phyloP scores from a whole-genome alignment of 106 monocot species.

The Xerophyta viscosa region DNA sequence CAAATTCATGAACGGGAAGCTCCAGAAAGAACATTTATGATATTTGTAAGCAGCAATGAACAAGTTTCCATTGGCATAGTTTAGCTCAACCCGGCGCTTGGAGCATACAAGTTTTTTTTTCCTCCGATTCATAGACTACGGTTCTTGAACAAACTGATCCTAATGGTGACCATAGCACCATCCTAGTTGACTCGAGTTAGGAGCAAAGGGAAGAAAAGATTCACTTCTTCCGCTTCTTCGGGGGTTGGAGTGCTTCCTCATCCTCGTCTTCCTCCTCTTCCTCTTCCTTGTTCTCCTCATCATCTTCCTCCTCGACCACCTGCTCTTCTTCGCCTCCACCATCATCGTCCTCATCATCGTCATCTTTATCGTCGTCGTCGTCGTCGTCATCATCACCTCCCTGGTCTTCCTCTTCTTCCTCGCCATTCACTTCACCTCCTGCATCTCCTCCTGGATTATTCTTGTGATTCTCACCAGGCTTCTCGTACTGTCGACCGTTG shows the following conservation, averaged over 20 bases:
- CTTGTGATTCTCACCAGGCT: constrained; percentile 17
- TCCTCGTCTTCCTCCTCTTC: constrained; percentile 16
- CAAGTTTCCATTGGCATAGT: too few relatives aligned
- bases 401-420: constrained; percentile 15
- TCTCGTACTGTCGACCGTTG: constrained; percentile 10
- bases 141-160: not conserved
- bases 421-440: constrained; percentile 22
- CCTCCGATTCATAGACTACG: constrained; percentile 3
- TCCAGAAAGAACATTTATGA: too few relatives aligned
- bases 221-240: constrained; percentile 17
- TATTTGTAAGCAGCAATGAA: too few relatives aligned
- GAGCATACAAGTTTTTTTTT: too few relatives aligned
- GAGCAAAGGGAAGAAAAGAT: not conserved
- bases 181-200: not conserved
- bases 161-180: constrained; percentile 1
- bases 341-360: constrained; percentile 17
- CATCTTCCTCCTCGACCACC: constrained; percentile 11
- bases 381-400: constrained; percentile 11
- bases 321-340: constrained; percentile 12
- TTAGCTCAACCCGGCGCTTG: too few relatives aligned
- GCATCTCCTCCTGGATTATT: constrained; percentile 14
- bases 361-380: constrained; percentile 6
- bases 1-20: too few relatives aligned
- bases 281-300: constrained; percentile 5
- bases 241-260: constrained; percentile 10